Evolutionary conservation across 305 asterid genomes (phyloP).

Genomic region (Solanum hybrid): DNA sequence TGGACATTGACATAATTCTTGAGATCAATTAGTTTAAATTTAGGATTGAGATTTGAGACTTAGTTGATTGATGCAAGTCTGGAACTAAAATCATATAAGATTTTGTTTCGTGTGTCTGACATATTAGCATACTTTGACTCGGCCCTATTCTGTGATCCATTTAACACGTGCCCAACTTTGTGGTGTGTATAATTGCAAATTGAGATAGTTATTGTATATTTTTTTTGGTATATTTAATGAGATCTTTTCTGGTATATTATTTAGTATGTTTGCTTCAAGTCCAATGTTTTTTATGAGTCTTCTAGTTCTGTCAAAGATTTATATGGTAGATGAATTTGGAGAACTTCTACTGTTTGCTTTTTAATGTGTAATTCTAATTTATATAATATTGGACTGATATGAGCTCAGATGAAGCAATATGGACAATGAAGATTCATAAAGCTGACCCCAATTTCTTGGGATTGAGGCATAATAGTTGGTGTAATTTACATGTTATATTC

Average conservation of each 20-base stretch:
- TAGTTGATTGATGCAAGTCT: background rate
- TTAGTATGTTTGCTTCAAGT: background rate
- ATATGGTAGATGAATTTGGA: background rate
- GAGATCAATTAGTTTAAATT: background rate
- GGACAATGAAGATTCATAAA: background rate
- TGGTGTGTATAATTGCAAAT: background rate
- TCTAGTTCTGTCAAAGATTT: background rate
- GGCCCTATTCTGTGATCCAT: background rate
- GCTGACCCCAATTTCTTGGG: background rate
- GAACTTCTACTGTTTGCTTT: background rate
- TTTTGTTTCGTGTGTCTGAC: background rate
- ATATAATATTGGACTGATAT: background rate
- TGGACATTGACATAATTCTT: background rate
- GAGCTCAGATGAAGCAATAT: background rate
- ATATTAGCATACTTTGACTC: background rate
- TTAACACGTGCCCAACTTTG: background rate
- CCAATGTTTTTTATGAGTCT: background rate
- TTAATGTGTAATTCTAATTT: background rate
- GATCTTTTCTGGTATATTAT: background rate
- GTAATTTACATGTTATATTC: background rate
- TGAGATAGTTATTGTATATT: background rate
- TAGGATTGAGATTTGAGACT: background rate
- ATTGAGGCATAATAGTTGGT: background rate
- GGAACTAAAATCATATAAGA: background rate
- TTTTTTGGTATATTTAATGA: background rate